Evolutionary conservation across 1,284 basidiomycete species (phyloP), one percentile per base, ranked within the genome.

Genomic region (Mycena citricolor): DNA sequence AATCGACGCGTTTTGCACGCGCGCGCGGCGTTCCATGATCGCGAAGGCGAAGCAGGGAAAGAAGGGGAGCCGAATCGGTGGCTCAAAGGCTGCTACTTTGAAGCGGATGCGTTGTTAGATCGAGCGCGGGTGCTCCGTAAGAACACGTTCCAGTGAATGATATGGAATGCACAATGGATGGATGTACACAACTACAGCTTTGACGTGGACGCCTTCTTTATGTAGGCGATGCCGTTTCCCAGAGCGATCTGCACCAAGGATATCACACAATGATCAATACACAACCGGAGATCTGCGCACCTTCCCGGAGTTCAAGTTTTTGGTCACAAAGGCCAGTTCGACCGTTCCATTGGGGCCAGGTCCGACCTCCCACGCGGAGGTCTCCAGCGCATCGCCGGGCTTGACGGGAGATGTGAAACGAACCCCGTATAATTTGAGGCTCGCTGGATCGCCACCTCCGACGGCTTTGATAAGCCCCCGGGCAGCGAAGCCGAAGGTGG

Each of bases 1-100:
- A 99, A 98, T 58, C 73, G 94, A 17, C 73, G 95, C n/a, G 83
- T 97, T 3, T 65, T 98, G 46, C 95, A 99, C 61, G 90, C 90
- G 0, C 70, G 95, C 8, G 89, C 82, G 1, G 85, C 83, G 3
- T 99, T 98, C 62, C 60, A 66, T 29, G 76, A 81, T 41, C 58
- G 57, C 16, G 60, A 57, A 17, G 52, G 45, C 5, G 47, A 43
- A 12, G 42, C 52, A 42, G 61, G 59, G 40, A 58, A 56, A 45
- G 66, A 71, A 3, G 76, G 74, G 17, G 76, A 77, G 56, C 70
- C 79, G 14, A 81, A 76, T 53, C 63, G 88, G 36, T 91, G 90
- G 91, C 65, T 94, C 51, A 92, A 93, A 64, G 89, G 90, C 0
- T 89, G 87, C 58, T 94, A 94, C 64, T 67, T 93, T 1, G 90